Conservation (phyloP, 352 stramenopile genomes). For the Phytophthora fragariaefolia region DNA sequence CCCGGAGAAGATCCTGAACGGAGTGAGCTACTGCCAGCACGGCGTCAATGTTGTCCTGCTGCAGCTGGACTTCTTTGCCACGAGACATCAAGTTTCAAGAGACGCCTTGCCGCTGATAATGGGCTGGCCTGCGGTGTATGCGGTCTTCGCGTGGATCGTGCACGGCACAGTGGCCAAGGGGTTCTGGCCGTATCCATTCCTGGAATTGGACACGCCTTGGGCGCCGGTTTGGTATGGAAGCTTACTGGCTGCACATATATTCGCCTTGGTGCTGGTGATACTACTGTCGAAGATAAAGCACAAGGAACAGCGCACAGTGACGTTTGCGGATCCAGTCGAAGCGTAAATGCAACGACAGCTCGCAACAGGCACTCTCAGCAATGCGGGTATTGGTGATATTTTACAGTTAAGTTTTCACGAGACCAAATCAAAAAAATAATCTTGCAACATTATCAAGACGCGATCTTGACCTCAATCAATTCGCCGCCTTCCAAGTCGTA, state of each 20-base stretch:
- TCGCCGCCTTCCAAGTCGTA: slow-evolving; percentile 79
- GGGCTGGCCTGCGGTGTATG: slow-evolving; percentile 68
- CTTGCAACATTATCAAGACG: slow-evolving; percentile 23
- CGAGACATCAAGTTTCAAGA: slow-evolving; percentile 58
- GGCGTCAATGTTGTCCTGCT: slow-evolving; percentile 74
- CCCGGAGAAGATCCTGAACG: slow-evolving; percentile 69
- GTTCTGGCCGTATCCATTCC: slow-evolving; percentile 87
- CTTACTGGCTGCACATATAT: slow-evolving; percentile 57
- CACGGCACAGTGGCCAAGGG: slow-evolving; percentile 67
- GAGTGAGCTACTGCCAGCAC: slow-evolving; percentile 85
- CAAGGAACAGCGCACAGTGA: slow-evolving; percentile 14
- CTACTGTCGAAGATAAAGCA: slow-evolving; percentile 58
- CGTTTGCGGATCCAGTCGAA: slow-evolving; percentile 12
- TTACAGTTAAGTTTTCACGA: slow-evolving; percentile 25
- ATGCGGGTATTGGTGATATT: neutral
- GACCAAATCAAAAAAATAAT: slow-evolving; percentile 7
- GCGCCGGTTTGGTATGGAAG: slow-evolving; percentile 77
- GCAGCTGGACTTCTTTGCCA: slow-evolving; percentile 67
- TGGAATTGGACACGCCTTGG: slow-evolving; percentile 73
- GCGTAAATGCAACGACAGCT: neutral
- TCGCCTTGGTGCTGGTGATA: slow-evolving; percentile 47
- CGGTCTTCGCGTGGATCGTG: slow-evolving; percentile 79
- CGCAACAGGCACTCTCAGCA: neutral
- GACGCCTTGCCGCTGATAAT: slow-evolving; percentile 68
- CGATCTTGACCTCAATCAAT: slow-evolving; percentile 67